Evolutionary conservation across 345 rosid species (phyloP), one percentile per base, ranked within the genome.

Genomic region (Theobroma cacao): DNA sequence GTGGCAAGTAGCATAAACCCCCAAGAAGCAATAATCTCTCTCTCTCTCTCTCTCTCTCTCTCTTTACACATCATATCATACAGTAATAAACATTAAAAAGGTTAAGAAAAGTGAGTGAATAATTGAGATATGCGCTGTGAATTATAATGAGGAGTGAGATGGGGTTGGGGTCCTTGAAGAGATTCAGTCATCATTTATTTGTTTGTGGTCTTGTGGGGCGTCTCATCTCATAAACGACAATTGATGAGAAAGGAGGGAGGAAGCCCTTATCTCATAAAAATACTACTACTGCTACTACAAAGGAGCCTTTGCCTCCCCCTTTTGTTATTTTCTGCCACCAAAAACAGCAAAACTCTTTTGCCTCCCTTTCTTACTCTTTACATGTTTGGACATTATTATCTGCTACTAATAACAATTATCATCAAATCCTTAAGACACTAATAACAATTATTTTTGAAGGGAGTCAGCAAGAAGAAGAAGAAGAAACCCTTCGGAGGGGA

Each of bases 161-260:
- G 71, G 71, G 14, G 48, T 22, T 65, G 71, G 30, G 17, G 71
- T 0, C 9, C 62, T 58, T 24, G 30, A 56, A 26, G 31, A 66
- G 67, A 80, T 80, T 75, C 64, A 48, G 64, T 73, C 45, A 62
- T 62, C 67, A 71, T 53, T 81, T 52, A 38, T 36, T 71, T 62
- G 72, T 40, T 52, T 52, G 58, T 20, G 58, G 24, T 2, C 2
- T 17, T 74, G 31, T 33, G 83, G 78, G 78, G 75, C 74, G 48
- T 24, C 30, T 38, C 18, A 3, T 30, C 1, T 3, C 34, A 43
- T 64, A 40, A 74, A 74, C 40, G 75, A 75, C 82, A 68, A 43
- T 11, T 67, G 48, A 67, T 30, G 17, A 36, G 38, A 45, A 43
- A 48, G 62, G 18, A 20, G n/a, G n/a, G n/a, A n/a, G n/a, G n/a